phyloP scores from a whole-genome alignment of 2,329 filamentous ascomycete species.

The Bipolaris zeicola region DNA sequence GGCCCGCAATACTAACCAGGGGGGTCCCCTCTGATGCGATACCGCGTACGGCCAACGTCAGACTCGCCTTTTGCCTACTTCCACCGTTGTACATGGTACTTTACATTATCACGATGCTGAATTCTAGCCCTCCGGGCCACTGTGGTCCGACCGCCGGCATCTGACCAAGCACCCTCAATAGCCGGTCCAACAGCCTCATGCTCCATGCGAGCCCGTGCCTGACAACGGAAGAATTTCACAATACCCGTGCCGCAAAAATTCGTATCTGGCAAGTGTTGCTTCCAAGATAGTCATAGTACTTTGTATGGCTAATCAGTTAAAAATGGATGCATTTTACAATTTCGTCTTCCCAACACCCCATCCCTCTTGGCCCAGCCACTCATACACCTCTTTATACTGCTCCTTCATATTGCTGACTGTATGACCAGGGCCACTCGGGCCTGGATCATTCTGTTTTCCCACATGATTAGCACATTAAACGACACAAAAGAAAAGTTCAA shows the following conservation, averaged over 20 bases:
- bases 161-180: conserved; percentile 17
- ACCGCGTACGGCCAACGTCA: not conserved
- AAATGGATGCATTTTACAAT: conserved; percentile 2
- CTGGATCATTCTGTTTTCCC: conserved; percentile 55
- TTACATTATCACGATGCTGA: conserved; percentile 5
- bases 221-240: not conserved
- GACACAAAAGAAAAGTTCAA: not conserved
- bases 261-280: too few relatives aligned
- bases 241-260: too few relatives aligned
- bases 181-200: not conserved
- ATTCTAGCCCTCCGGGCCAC: conserved; percentile 22
- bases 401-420: conserved; percentile 51
- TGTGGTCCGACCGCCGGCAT: conserved; percentile 16
- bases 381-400: conserved; percentile 58
- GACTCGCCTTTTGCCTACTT: not conserved
- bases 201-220: not conserved
- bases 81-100: not conserved
- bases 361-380: conserved; percentile 53
- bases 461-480: not conserved
- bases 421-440: conserved; percentile 56
- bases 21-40: not conserved
- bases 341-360: conserved; percentile 52
- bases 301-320: too few relatives aligned
- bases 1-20: conserved; percentile 1
- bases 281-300: too few relatives aligned